Percentiles rank a stretch among this genome's conserved stretches.
These are phyloP conservation scores for Gardenia jasminoides DNA, from an alignment of 257 asterid genomes.

Conservation along the genomic window DNA sequence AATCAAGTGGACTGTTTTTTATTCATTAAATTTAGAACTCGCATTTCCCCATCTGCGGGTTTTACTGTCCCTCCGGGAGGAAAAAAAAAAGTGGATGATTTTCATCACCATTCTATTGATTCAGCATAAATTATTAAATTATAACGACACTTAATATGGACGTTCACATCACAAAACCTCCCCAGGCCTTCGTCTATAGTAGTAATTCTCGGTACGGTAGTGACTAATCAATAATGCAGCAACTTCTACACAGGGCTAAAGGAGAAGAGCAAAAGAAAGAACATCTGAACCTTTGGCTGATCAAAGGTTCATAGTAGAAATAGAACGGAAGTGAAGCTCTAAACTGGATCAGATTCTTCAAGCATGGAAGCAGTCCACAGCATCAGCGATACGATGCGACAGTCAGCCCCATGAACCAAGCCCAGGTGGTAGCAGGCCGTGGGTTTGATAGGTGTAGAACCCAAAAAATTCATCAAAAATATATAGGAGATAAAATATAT, in stretches of 20 bases:
- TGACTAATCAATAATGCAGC: too few species aligned
- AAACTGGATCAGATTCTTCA: constrained; percentile 84
- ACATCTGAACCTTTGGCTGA: constrained; percentile 7
- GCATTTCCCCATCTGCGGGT: too few species aligned
- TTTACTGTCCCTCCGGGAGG: too few species aligned
- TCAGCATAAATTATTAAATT: too few species aligned
- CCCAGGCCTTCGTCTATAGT: not conserved
- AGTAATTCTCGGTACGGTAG: too few species aligned
- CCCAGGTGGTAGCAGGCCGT: constrained; percentile 92
- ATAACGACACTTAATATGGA: too few species aligned
- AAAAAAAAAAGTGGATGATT: too few species aligned
- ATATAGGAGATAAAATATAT: too few species aligned
- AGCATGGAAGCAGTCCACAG: constrained; percentile 97
- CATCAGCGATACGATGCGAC: constrained; percentile 82
- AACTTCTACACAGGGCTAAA: constrained; percentile 15
- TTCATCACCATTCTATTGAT: too few species aligned
- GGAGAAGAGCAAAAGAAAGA: constrained; percentile 68
- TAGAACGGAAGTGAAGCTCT: constrained; percentile 66
- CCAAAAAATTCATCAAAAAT: too few species aligned
- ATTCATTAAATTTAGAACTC: too few species aligned
- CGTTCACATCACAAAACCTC: not conserved
- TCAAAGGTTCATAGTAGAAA: constrained; percentile 36
- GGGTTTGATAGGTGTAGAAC: constrained; percentile 73
- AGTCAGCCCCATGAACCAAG: constrained; percentile 76
- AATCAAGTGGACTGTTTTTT: too few species aligned